Base-by-base conservation (phyloP, 75 land plant species). In the Cryptomeria japonica region DNA sequence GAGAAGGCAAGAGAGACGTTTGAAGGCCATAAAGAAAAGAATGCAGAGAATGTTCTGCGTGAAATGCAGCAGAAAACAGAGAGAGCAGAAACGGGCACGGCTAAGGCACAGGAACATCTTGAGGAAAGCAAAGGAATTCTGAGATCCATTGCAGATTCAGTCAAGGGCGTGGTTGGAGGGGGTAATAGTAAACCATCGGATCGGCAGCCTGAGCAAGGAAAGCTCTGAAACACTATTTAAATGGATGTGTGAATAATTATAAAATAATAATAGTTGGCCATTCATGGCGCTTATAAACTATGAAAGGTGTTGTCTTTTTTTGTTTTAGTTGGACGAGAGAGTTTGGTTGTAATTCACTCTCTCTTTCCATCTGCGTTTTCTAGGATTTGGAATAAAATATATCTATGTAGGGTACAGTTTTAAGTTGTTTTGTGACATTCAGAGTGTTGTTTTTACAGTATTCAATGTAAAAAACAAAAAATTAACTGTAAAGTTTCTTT, bases 111-210 rank as follows among this genome's bases (percentile, higher is more conserved):
- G 36, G 86, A 85, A 37, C 22, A 25, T 12, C 14, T 9, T 3
- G 86, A 53, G 14, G 72, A 46, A 41, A 49, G 86, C 64, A 53
- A 86, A 58, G 86, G 86, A 61, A 42, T 86, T 25, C 36, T 86
- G 4, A 38, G 53, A 22, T n/a, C 86, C 37, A 58, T 86, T 38
- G 36, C 41, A 28, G 86, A 86, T 25, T 22, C 86, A 36, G 86
- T 53, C 0, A 83, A 28, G 36, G 46, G 49, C 42, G 84, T 44
- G 1, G 84, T 83, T 36, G 84, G 84, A 25, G 25, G 46, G 25
- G 70, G n/a, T 64, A 64, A 64, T 64, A 44, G 22, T 10, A 83
- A 83, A 42, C 0, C 84, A 25, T 25, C 84, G 0, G 84, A 83
- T 25, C 49, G 42, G 84, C 49, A 41, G 32, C 19, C 84, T 2